Evolutionary conservation across 176 grass and related monocot genomes (phyloP), one percentile per base, ranked within the genome.

Genomic region (Panicum miliaceum): DNA sequence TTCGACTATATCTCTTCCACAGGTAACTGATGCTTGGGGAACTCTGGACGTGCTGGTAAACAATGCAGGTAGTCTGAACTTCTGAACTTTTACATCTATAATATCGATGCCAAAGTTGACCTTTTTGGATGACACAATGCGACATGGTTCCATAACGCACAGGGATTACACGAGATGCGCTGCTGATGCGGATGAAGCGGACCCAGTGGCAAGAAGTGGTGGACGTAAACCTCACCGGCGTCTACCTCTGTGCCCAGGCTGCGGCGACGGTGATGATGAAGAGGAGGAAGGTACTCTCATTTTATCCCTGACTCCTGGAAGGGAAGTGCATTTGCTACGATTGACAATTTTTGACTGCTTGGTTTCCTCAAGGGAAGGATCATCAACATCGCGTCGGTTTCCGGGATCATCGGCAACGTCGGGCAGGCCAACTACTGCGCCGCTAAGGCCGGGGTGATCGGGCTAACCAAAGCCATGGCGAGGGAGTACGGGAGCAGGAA

Each of bases 341-440:
- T n/a, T n/a, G n/a, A n/a, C 38, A 15, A 20, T 9, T 78, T 0
- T 29, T 40, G 0, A 34, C n/a, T 46, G 26, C 8, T 27, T 41
- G 38, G 59, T 80, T 81, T 16, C 5, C 73, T 34, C 19, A 27
- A 98, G 96, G 96, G 96, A 79, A 91, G 89, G 51, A 93, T 95
- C 73, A 82, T 98, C 66, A 98, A 98, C 68, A 95, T 98, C 23
- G 85, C 96, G 62, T 98, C 93, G 3, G 91, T 98, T 71, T 91
- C 94, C 16, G 96, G 96, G 48, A 90, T 98, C 56, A 92, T 91
- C 27, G 89, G 96, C 57, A 98, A 93, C 38, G 43, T 78, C 9
- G 93, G 96, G 12, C 96, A 98, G 88, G 91, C 96, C 38, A 98
- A 98, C 64, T 98, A 98, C 72, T 95, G 93, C 64, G 96, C 96